phyloP scores from a whole-genome alignment of 169 alveolate species.

The Perkinsus olseni region DNA sequence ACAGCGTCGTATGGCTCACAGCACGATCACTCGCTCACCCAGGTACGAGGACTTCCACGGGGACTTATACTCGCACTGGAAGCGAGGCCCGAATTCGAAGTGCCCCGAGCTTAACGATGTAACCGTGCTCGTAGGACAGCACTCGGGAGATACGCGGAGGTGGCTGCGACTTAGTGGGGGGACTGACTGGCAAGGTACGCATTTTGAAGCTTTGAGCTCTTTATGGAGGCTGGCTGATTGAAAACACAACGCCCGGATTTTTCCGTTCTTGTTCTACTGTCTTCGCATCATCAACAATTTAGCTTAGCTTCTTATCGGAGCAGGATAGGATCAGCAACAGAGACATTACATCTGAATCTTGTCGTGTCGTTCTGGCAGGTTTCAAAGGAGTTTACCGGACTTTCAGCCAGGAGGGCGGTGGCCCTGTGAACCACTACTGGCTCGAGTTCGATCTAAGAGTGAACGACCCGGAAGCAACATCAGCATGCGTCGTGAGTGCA shows the following conservation, averaged over 20 bases:
- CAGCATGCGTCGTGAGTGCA: neutral
- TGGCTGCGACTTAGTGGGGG: neutral
- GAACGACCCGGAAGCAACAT: neutral
- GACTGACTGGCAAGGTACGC: neutral
- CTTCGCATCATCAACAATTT: too few species aligned
- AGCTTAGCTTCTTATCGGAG: too few species aligned
- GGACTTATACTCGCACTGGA: neutral
- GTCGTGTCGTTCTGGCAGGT: neutral
- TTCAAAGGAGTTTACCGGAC: neutral
- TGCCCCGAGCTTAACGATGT: neutral
- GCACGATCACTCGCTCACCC: neutral
- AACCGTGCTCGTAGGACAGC: neutral
- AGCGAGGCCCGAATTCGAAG: neutral
- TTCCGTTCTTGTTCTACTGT: neutral
- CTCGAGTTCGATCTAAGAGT: neutral
- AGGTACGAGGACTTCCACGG: neutral
- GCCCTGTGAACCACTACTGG: neutral
- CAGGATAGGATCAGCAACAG: too few species aligned
- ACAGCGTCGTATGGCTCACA: neutral
- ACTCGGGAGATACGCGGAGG: neutral
- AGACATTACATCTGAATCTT: too few species aligned
- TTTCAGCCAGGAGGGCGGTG: neutral
- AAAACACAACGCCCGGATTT: too few species aligned
- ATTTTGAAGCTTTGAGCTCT: too few species aligned
- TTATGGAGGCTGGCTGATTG: too few species aligned